Percentiles rank a stretch among this genome's conserved stretches.
Conservation (phyloP, 768 basidiomycete species). For the Hirschioporus abietinus region DNA sequence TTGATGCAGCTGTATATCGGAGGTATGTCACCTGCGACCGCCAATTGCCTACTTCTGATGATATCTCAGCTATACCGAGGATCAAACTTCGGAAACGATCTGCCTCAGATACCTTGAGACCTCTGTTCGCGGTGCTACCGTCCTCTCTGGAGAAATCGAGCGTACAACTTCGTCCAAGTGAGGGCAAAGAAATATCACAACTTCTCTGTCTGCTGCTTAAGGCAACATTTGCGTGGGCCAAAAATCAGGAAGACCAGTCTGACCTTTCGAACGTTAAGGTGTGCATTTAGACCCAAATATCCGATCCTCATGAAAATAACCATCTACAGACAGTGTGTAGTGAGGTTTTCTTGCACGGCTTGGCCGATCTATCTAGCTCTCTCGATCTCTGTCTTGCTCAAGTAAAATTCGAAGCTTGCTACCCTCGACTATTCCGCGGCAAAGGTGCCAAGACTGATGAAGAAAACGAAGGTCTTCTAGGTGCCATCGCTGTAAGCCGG, state of each 20-base stretch:
- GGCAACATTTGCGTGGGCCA: background rate
- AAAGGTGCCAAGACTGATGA: background rate
- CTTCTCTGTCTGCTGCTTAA: background rate
- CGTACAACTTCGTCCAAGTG: background rate
- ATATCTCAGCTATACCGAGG: conserved; percentile 8
- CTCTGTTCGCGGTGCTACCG: conserved; percentile 13
- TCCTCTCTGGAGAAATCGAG: background rate
- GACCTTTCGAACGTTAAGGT: background rate
- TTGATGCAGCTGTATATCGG: background rate
- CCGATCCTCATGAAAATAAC: background rate
- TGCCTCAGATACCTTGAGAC: conserved; percentile 12
- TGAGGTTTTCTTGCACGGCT: background rate
- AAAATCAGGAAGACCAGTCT: background rate
- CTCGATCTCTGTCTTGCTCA: conserved; percentile 12
- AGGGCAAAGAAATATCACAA: background rate
- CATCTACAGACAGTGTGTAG: background rate
- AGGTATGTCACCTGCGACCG: background rate
- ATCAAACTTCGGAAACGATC: conserved; percentile 7
- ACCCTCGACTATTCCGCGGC: conserved; percentile 15
- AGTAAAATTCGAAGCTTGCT: conserved; percentile 16
- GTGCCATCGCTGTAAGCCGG: background rate
- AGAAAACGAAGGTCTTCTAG: background rate
- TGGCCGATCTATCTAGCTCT: conserved; percentile 2
- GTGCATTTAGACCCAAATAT: background rate
- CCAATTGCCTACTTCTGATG: background rate